Evolutionary conservation across 2,329 filamentous ascomycete genomes (phyloP).

Genomic region (Aureobasidium sp.): DNA sequence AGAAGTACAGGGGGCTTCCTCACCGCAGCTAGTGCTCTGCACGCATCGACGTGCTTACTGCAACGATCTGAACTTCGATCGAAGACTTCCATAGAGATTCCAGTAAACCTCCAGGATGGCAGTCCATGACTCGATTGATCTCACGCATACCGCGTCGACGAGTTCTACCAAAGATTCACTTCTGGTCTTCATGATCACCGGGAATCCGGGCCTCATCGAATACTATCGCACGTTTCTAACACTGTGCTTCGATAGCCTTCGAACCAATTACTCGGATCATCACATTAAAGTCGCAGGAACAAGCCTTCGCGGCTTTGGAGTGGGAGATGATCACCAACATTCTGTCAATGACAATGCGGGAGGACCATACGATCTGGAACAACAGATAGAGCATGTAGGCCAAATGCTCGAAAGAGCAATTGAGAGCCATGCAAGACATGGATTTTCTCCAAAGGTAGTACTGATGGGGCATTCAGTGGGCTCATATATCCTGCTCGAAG

Average conservation of each 20-base stretch:
- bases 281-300: constrained; percentile 20
- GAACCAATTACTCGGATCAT: background rate
- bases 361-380: constrained; percentile 47
- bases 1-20: constrained; percentile 1
- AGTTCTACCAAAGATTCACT: constrained; percentile 30
- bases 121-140: constrained; percentile 12
- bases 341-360: background rate
- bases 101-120: background rate
- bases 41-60: background rate
- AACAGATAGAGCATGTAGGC: constrained; percentile 57
- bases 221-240: constrained; percentile 77
- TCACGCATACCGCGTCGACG: background rate
- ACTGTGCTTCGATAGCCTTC: constrained; percentile 60
- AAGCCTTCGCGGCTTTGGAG: constrained; percentile 47
- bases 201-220: constrained; percentile 79
- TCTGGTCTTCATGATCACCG: constrained; percentile 78
- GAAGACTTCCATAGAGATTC: background rate
- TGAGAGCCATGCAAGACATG: background rate
- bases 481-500: constrained; percentile 50
- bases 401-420: constrained; percentile 44
- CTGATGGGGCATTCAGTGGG: constrained; percentile 55
- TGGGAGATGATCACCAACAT: constrained; percentile 23
- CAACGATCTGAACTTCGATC: background rate
- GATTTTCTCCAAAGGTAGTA: constrained; percentile 30
- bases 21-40: background rate